Base-by-base conservation (phyloP, 1,284 basidiomycete species). In the Boletus semigastroideus region DNA sequence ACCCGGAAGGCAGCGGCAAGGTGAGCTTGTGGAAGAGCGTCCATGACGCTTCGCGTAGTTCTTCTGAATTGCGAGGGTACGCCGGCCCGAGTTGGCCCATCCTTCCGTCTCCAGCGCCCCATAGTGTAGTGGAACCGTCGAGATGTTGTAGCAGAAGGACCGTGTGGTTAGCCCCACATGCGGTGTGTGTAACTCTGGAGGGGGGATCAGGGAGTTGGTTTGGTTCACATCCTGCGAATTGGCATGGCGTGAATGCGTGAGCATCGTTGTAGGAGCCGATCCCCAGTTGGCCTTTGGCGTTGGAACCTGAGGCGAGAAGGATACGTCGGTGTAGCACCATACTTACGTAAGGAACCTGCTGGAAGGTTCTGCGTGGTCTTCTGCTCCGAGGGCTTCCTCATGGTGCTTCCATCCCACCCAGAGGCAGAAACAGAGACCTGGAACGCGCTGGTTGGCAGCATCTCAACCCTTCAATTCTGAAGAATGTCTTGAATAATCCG, bases 41-140 rank as follows among this genome's bases (percentile, higher is more conserved):
- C 52, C 55, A 56, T 22, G 49, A 40, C 46, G 22, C 22, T 22
- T 22, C 22, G 5, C 49, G 53, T 37, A 65, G n/a, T 28, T 6
- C 14, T 11, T 17, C 40, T 20, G 17, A 3, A 2, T 31, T 39
- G 30, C 19, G 27, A 13, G 4, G 16, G 48, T 54, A 38, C 9
- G 44, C 53, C 0, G 67, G 69, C 5, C 86, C 86, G 3, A 90
- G 77, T 58, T 91, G 88, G 0, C 86, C 86, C 46, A 65, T 72
- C 5, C 69, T 60, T 14, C 81, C 81, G 57, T 87, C 83, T 8
- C 88, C 88, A 54, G 77, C 79, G 0, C 84, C 85, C 88, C 87
- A 90, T 4, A 89, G 64, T 53, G 80, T 77, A 16, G 50, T 66
- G 1, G 51, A 36, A 4, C 51, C 58, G 13, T 61, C 61, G 14